Evolutionary conservation across 164 flowering plant genomes (phyloP), one percentile per base, ranked within the genome.

Genomic region (Magnolia sinica): DNA sequence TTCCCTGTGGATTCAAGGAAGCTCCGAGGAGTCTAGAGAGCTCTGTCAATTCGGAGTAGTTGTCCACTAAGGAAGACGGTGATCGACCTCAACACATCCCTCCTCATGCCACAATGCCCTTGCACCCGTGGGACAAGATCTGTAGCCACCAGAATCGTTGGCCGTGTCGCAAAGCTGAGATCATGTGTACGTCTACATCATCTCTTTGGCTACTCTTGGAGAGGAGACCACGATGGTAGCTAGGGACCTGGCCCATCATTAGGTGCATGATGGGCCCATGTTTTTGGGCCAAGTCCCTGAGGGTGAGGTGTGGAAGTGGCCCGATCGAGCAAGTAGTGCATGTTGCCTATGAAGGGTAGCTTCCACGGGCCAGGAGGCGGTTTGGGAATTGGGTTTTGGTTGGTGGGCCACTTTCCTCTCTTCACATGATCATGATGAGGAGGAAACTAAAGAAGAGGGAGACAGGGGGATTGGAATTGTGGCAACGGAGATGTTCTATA

Each of bases 181-280:
- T 79, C 82, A 72, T 82, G 71, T 27, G 29, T 27, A 27, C 18
- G 78, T 79, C 58, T 77, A 74, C 76, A 82, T 58, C 24, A 79
- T 19, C 76, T 76, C 82, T 67, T 67, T 67, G 19, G 80, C 80
- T 14, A 68, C 70, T 61, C 70, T 72, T 1, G 84, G 78, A 1
- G 84, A 82, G 24, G 84, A 79, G 73, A 79, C 70, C 9, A 82
- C 73, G 8, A 68, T 22, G 31, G 51, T 65, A 3, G 29, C 29
- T 27, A 27, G 77, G 52, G 31, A 75, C 19, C 49, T 50, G 31
- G 18, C 77, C 77, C 13, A 75, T 50, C 59, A 8, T 19, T 18
- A 65, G 19, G 11, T 49, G 64, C 77, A 75, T 67, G 37, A 75
- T 19, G 19, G 77, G 77, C 6, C 73, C 24, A 67, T 67, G 23